Conservation (phyloP, 2,329 filamentous ascomycete species). For the Beauveria asiatica region DNA sequence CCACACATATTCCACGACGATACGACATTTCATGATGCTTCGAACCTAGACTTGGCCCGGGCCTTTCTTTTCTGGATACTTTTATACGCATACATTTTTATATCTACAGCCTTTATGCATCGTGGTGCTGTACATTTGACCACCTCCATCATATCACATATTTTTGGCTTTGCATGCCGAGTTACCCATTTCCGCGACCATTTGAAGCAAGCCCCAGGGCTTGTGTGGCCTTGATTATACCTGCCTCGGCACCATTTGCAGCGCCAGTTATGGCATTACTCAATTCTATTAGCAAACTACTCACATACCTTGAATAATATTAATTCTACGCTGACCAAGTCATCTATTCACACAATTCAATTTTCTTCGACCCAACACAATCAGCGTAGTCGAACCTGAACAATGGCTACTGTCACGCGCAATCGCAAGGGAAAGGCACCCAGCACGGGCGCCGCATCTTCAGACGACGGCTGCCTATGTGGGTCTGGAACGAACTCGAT, state of each 20-base stretch:
- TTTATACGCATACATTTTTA: not conserved
- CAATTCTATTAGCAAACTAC: not conserved
- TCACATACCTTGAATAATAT: not conserved
- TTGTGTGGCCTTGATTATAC: not conserved
- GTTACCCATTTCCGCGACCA: not conserved
- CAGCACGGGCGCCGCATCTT: not conserved
- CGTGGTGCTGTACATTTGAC: not conserved
- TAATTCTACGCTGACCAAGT: not conserved
- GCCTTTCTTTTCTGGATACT: conserved; percentile 6
- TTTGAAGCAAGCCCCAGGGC: not conserved
- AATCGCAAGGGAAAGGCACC: not conserved
- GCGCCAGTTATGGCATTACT: not conserved
- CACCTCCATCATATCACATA: not conserved
- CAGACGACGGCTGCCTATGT: not conserved
- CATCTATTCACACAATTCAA: not conserved
- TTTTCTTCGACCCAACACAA: no score
- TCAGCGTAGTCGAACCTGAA: not conserved
- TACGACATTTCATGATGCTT: conserved; percentile 7
- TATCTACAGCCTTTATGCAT: not conserved
- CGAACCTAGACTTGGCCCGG: not conserved
- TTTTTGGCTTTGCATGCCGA: not conserved
- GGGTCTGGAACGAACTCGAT: not conserved
- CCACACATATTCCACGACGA: conserved; percentile 7
- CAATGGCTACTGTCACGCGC: not conserved
- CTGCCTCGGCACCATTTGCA: not conserved